Evolutionary conservation across 176 grass and related monocot genomes (phyloP).

Genomic region (Bothriochloa decipiens): DNA sequence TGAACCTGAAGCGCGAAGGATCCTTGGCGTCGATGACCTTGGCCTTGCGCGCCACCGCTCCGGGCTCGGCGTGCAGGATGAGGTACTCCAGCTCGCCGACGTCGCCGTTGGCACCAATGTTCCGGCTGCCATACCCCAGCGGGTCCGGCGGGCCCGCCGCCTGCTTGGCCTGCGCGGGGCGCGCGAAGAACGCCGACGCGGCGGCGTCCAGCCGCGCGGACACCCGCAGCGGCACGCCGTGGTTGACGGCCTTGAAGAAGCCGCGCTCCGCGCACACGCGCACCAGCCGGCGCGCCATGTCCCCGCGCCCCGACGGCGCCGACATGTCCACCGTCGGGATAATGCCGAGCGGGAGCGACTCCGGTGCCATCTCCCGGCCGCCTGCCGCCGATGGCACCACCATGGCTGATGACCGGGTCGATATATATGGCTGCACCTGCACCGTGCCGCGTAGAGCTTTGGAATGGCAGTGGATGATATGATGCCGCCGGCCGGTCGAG

Average conservation of each 20-base stretch:
- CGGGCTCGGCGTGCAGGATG: constrained; percentile 67
- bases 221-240: constrained; percentile 53
- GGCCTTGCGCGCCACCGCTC: constrained; percentile 58
- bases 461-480: neutral
- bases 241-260: constrained; percentile 94
- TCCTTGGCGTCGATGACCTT: constrained; percentile 52
- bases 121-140: constrained; percentile 79
- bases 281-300: constrained; percentile 53
- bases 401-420: constrained; percentile 7
- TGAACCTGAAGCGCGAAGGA: constrained; percentile 74
- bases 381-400: constrained; percentile 38
- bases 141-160: constrained; percentile 72
- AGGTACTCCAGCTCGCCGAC: constrained; percentile 93
- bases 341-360: constrained; percentile 20
- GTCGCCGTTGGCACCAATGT: constrained; percentile 78
- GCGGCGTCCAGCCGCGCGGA: constrained; percentile 52
- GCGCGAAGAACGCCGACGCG: constrained; percentile 61
- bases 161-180: constrained; percentile 52
- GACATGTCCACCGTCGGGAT: constrained; percentile 76
- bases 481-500: neutral
- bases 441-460: neutral
- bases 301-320: constrained; percentile 23
- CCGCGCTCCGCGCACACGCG: constrained; percentile 64
- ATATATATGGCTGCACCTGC: neutral
- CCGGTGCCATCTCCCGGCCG: neutral